Conservation (phyloP, 148 eudicot species). For the Talinum fruticosum region DNA sequence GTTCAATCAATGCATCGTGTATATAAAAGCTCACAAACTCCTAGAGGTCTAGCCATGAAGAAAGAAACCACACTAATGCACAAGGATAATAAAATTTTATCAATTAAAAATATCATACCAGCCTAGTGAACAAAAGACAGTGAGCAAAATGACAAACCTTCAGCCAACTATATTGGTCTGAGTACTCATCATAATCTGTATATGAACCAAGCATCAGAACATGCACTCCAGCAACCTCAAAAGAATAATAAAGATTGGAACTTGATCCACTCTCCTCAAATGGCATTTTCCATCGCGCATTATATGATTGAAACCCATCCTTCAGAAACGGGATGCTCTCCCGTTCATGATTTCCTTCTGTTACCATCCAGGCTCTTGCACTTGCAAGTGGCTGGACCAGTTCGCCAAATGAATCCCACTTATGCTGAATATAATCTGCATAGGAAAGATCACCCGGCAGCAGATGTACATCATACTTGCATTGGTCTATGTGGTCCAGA, state of each 20-base stretch:
- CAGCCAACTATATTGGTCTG: conserved; percentile 86
- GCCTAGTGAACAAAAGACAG: not conserved
- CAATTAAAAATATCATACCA: not conserved
- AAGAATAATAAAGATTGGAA: conserved; percentile 93
- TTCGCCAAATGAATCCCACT: conserved; percentile 91
- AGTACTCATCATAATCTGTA: conserved; percentile 70
- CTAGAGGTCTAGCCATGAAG: too few relatives aligned
- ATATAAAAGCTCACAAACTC: too few relatives aligned
- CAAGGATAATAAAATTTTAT: not conserved
- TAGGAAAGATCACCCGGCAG: conserved; percentile 95
- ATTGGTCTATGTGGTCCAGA: conserved; percentile 69
- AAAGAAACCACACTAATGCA: not conserved
- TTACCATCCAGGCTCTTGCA: conserved; percentile 96
- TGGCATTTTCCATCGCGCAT: conserved; percentile 99
- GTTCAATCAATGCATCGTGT: too few relatives aligned
- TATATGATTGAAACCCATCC: conserved; percentile 71
- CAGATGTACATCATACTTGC: conserved; percentile 77
- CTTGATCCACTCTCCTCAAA: conserved; percentile 83
- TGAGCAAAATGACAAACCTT: conserved; percentile 52
- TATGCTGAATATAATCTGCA: conserved; percentile 74
- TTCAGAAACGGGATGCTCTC: conserved; percentile 57
- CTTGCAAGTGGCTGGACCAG: conserved; percentile 94
- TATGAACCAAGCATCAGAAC: conserved; percentile 92
- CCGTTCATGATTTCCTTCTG: conserved; percentile 93
- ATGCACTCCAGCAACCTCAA: conserved; percentile 88